These are phyloP conservation scores for Paramyrothecium roridum DNA, from an alignment of 2,329 filamentous ascomycete genomes.

Conservation along the genomic window DNA sequence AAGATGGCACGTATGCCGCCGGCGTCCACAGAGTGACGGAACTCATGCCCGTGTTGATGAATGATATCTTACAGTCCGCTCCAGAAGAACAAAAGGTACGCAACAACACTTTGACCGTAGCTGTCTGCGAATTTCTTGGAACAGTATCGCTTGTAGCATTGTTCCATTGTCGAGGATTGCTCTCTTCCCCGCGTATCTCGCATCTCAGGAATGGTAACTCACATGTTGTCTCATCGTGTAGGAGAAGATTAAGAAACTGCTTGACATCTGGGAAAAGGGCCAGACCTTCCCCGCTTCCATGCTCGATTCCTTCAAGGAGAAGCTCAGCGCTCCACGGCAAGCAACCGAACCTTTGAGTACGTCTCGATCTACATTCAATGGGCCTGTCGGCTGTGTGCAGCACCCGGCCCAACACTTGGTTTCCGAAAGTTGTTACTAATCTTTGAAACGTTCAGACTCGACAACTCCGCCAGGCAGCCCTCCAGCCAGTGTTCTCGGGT, in stretches of 20 bases:
- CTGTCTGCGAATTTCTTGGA: slow-evolving; percentile 5
- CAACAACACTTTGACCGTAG: slow-evolving; percentile 34
- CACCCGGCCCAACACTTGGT: not conserved
- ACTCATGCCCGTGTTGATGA: slow-evolving; percentile 89
- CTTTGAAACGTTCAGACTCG: slow-evolving; percentile 50
- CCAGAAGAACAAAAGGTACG: slow-evolving; percentile 97
- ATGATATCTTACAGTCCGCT: slow-evolving; percentile 84
- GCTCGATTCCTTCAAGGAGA: slow-evolving; percentile 79
- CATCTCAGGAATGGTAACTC: slow-evolving; percentile 26
- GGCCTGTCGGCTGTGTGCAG: not conserved
- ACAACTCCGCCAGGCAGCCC: slow-evolving; percentile 70
- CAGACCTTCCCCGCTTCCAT: slow-evolving; percentile 82
- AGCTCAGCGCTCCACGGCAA: slow-evolving; percentile 59
- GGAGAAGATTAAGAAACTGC: slow-evolving; percentile 90
- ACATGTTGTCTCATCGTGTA: slow-evolving; percentile 52
- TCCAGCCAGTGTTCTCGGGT: slow-evolving; percentile 42
- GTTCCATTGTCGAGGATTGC: not conserved
- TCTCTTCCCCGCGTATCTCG: not conserved
- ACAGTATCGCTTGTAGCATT: not conserved
- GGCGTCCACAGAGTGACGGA: slow-evolving; percentile 97
- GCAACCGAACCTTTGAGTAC: slow-evolving; percentile 52
- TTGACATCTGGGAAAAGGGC: slow-evolving; percentile 97
- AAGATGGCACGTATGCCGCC: slow-evolving; percentile 89
- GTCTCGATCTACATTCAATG: slow-evolving; percentile 26
- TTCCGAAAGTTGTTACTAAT: slow-evolving; percentile 32